These are phyloP conservation scores for Gnomoniopsis sp. DNA, from an alignment of 2,329 filamentous ascomycete genomes.

Conservation along the genomic window DNA sequence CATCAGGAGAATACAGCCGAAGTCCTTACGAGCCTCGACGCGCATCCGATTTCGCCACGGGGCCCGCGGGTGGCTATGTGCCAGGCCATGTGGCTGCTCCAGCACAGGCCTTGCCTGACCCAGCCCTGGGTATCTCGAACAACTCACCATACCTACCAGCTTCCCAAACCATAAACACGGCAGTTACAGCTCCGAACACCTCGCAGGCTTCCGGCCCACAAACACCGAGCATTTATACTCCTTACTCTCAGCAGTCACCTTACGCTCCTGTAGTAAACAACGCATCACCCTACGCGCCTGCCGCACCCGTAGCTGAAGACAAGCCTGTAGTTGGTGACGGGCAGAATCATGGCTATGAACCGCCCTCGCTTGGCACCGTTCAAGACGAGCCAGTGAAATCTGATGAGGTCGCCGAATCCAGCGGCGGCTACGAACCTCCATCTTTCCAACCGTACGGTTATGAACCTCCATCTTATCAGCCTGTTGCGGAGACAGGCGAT, in stretches of 20 bases:
- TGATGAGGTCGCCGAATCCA: constrained; percentile 10
- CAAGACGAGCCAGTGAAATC: constrained; percentile 14
- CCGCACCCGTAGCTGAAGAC: constrained; percentile 2
- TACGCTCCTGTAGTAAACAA: constrained; percentile 18
- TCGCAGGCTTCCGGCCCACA: neutral
- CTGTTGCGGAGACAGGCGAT: constrained; percentile 39
- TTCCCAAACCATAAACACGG: constrained; percentile 20
- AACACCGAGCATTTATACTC: constrained; percentile 12
- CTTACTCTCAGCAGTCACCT: constrained; percentile 14
- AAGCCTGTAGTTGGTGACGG: constrained; percentile 31
- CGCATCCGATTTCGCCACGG: constrained; percentile 35
- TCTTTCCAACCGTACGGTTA: constrained; percentile 59
- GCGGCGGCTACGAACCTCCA: constrained; percentile 53
- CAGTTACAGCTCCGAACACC: neutral
- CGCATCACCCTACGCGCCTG: constrained; percentile 9
- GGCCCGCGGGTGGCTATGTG: constrained; percentile 30
- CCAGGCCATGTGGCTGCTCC: constrained; percentile 29
- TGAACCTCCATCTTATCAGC: constrained; percentile 53
- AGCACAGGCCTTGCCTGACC: constrained; percentile 28
- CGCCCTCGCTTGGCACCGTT: constrained; percentile 36
- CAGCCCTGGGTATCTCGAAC: constrained; percentile 21
- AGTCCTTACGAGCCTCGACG: constrained; percentile 39
- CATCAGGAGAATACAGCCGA: constrained; percentile 40
- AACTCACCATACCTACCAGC: constrained; percentile 25
- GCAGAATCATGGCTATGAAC: constrained; percentile 50